Conservation (phyloP, 108 stramenopile genomes). For the Cylindrotheca fusiformis region DNA sequence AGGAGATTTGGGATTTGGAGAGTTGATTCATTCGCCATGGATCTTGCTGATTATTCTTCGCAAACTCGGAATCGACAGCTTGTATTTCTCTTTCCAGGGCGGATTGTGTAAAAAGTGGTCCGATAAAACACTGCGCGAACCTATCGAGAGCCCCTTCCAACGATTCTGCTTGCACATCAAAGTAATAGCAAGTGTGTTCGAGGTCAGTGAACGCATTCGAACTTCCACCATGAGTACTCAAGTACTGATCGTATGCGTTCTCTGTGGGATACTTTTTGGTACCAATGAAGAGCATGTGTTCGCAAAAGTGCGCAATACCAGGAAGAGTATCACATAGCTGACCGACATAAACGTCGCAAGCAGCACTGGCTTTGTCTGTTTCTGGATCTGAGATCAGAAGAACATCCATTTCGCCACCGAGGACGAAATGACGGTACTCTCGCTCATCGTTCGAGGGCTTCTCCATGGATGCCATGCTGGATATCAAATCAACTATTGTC, state of each 20-base stretch:
- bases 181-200: slow-evolving; percentile 83
- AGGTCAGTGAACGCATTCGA: slow-evolving; percentile 86
- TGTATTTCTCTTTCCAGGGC: slow-evolving; percentile 79
- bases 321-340: slow-evolving; percentile 38
- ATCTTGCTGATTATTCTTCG: slow-evolving; percentile 83
- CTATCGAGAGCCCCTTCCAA: slow-evolving; percentile 79
- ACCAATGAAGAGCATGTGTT: slow-evolving; percentile 77
- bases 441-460: slow-evolving; percentile 26
- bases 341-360: slow-evolving; percentile 56
- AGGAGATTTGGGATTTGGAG: slow-evolving; percentile 28
- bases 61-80: slow-evolving; percentile 87
- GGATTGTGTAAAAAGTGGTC: slow-evolving; percentile 67
- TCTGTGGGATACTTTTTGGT: slow-evolving; percentile 52
- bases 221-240: slow-evolving; percentile 68
- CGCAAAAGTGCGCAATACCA: slow-evolving; percentile 75
- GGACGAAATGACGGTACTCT: slow-evolving; percentile 18
- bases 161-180: slow-evolving; percentile 55
- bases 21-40: slow-evolving; percentile 61
- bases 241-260: slow-evolving; percentile 61
- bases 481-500: too few species aligned
- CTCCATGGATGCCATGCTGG: too few species aligned
- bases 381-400: slow-evolving; percentile 44
- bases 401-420: slow-evolving; percentile 16
- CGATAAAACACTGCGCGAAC: slow-evolving; percentile 82
- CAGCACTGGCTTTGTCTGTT: slow-evolving; percentile 64